Conservation (phyloP, 2,329 filamentous ascomycete species). For the Nothomitra cinnamomea region DNA sequence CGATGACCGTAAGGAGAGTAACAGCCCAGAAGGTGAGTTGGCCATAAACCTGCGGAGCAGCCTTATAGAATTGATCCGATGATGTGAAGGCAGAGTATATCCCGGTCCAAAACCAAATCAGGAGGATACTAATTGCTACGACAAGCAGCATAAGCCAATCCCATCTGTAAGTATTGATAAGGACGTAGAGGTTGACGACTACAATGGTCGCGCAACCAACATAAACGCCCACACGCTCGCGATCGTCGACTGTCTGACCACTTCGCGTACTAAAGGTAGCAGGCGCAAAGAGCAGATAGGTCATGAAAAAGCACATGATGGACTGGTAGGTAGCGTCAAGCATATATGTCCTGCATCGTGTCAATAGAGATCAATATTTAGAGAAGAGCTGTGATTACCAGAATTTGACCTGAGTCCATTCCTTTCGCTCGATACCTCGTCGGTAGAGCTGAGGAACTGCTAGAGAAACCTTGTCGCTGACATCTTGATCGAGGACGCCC, state of each 20-base stretch:
- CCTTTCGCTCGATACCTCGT: slow-evolving; percentile 82
- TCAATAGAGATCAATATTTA: slow-evolving; percentile 7
- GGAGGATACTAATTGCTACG: slow-evolving; percentile 61
- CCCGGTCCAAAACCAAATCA: slow-evolving; percentile 93
- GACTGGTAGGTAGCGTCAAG: slow-evolving; percentile 88
- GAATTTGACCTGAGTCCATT: slow-evolving; percentile 94
- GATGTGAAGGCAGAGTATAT: slow-evolving; percentile 52
- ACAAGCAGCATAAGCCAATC: slow-evolving; percentile 89
- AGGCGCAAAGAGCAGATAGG: slow-evolving; percentile 59
- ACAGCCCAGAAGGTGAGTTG: slow-evolving; percentile 77
- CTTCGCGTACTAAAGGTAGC: slow-evolving; percentile 53
- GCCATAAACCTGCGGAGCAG: slow-evolving; percentile 62
- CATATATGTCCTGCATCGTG: slow-evolving; percentile 63
- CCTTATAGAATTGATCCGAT: slow-evolving; percentile 54
- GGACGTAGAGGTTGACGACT: slow-evolving; percentile 82
- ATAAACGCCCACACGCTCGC: slow-evolving; percentile 71
- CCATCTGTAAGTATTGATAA: slow-evolving; percentile 95
- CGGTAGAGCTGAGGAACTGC: slow-evolving; percentile 92
- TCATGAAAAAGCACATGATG: slow-evolving; percentile 81
- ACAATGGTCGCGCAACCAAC: slow-evolving; percentile 71
- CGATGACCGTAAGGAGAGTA: slow-evolving; percentile 58
- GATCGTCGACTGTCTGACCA: slow-evolving; percentile 62
- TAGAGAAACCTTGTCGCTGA: slow-evolving; percentile 82
- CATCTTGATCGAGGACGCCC: slow-evolving; percentile 93
- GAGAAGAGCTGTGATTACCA: slow-evolving; percentile 45